These are phyloP conservation scores for Reticulascus tulasneorum DNA, from an alignment of 2,329 filamentous ascomycete genomes.

Conservation along the genomic window DNA sequence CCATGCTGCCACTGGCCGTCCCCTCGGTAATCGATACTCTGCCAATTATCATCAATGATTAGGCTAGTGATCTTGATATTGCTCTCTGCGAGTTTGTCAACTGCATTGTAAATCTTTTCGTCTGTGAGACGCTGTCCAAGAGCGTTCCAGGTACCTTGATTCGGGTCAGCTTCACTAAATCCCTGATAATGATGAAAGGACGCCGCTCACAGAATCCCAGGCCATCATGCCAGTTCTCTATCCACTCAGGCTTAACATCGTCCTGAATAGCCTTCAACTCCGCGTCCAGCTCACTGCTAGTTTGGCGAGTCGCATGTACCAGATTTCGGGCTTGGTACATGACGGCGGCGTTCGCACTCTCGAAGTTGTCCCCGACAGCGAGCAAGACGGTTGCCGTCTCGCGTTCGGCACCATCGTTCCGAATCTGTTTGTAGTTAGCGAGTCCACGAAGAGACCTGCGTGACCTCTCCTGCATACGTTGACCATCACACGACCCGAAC, in stretches of 20 bases:
- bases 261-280: conserved; percentile 43
- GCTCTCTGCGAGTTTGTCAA: conserved; percentile 66
- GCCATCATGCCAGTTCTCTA: conserved; percentile 87
- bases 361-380: conserved; percentile 68
- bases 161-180: conserved; percentile 2
- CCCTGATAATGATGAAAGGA: not conserved
- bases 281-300: conserved; percentile 36
- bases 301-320: conserved; percentile 42
- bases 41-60: conserved; percentile 98
- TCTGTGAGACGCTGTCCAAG: conserved; percentile 80
- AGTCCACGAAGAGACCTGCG: no score
- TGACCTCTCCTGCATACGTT: conserved; percentile 47
- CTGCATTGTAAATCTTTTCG: conserved; percentile 70
- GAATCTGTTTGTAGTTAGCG: conserved; percentile 35
- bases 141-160: conserved; percentile 80
- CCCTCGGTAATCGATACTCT: conserved; percentile 59
- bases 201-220: conserved; percentile 71
- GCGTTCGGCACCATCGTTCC: conserved; percentile 61
- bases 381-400: conserved; percentile 62
- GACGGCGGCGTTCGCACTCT: conserved; percentile 71
- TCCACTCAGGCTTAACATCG: conserved; percentile 60
- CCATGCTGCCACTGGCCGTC: conserved; percentile 53
- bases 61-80: conserved; percentile 77
- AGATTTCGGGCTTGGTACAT: conserved; percentile 83
- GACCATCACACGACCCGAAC: conserved; percentile 62